Evolutionary conservation across 2,329 filamentous ascomycete species (phyloP).

Genomic region (Chrysoporthe deuterocubensis): DNA sequence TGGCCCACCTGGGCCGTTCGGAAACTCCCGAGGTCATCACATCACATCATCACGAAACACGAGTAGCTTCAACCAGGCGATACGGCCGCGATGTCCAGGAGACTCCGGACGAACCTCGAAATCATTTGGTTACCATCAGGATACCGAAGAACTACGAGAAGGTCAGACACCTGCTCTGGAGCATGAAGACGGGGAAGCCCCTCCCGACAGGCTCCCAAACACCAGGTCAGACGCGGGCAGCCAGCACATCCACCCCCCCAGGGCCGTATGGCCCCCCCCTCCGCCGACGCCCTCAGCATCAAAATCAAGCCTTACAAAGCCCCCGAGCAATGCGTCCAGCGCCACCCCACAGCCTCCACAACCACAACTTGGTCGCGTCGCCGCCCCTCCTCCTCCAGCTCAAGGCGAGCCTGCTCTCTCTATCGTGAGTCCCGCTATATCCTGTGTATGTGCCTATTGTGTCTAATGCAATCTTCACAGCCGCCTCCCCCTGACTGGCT

Average conservation of each 20-base stretch:
- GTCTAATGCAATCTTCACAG: slow-evolving; percentile 50
- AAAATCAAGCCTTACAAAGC: slow-evolving; percentile 27
- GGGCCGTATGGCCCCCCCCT: slow-evolving; percentile 60
- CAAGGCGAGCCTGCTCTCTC: slow-evolving; percentile 59
- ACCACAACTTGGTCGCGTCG: slow-evolving; percentile 62
- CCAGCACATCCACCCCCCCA: slow-evolving; percentile 36
- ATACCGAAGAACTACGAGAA: slow-evolving; percentile 66
- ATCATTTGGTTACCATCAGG: slow-evolving; percentile 74
- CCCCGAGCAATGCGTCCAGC: slow-evolving; percentile 28
- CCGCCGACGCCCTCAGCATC: slow-evolving; percentile 44
- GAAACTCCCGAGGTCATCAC: slow-evolving; percentile 81
- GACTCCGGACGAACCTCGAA: slow-evolving; percentile 76
- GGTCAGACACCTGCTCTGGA: slow-evolving; percentile 65
- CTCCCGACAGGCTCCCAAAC: slow-evolving; percentile 49
- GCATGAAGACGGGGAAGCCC: slow-evolving; percentile 45
- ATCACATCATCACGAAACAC: slow-evolving; percentile 71
- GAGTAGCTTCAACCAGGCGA: slow-evolving; percentile 60
- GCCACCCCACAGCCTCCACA: slow-evolving; percentile 49
- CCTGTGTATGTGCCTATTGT: slow-evolving; percentile 30
- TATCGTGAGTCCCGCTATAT: slow-evolving; percentile 58
- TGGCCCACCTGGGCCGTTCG: slow-evolving; percentile 81
- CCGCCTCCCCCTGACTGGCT: slow-evolving; percentile 90
- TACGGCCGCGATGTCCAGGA: slow-evolving; percentile 71
- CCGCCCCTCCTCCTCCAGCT: slow-evolving; percentile 66
- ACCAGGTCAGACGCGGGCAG: slow-evolving; percentile 45